Evolutionary conservation across 192 early-diverging fungal genomes (phyloP).

Genomic region (Chytriomyces confervae): DNA sequence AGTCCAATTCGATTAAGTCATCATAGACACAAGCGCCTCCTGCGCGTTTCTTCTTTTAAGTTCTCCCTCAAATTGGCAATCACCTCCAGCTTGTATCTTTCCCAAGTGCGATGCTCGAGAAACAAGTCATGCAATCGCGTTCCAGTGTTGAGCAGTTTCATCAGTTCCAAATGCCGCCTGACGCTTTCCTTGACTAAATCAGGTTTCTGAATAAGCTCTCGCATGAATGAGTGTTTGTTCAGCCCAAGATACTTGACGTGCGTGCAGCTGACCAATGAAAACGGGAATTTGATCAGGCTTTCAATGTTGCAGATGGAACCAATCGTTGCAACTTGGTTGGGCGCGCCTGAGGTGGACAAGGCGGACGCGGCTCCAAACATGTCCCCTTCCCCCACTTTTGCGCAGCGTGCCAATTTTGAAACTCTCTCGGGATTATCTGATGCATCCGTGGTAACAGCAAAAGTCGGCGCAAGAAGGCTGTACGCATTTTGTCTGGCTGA

Average conservation of each 20-base stretch:
- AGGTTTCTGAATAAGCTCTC: conserved; percentile 1
- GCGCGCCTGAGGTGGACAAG: conserved; percentile 1
- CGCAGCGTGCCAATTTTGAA: background rate
- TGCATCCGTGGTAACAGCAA: background rate
- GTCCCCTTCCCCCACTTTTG: background rate
- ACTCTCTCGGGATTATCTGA: background rate
- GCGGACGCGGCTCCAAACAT: conserved; percentile 4
- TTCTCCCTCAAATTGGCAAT: background rate
- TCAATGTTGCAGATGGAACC: background rate
- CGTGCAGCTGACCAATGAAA: background rate
- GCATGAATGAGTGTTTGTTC: conserved; percentile 4
- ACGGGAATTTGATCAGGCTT: background rate
- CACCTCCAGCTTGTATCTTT: background rate
- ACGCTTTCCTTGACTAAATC: background rate
- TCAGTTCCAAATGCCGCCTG: background rate
- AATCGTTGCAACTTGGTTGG: conserved; percentile 9
- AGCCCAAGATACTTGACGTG: conserved; percentile 9
- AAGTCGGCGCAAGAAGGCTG: background rate
- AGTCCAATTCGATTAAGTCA: too few species aligned
- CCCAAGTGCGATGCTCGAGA: background rate
- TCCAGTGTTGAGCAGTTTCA: background rate
- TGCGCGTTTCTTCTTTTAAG: too few species aligned
- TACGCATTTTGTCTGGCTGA: background rate
- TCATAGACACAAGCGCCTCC: too few species aligned
- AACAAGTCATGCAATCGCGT: background rate